Base-by-base conservation (phyloP, 352 stramenopile species). In the Pythium monospermum region DNA sequence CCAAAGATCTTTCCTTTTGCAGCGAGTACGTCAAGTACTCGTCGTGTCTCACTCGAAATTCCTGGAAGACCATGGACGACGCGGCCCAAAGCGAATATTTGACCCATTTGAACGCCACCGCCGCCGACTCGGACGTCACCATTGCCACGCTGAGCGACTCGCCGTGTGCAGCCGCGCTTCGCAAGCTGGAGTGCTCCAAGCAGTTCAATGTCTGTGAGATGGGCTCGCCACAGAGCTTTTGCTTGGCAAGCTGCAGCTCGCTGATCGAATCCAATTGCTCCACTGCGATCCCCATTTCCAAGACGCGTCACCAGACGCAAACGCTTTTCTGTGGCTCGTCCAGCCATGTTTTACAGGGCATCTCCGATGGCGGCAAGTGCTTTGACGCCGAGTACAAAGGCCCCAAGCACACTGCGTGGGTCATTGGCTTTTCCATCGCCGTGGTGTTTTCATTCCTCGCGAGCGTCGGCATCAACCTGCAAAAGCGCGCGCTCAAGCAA, bases 401-500 rank as follows among this genome's bases (percentile, higher is more conserved):
- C 8, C 76, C 80, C 0, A 67, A 80, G 49, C 73, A 68, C 44
- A 71, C 67, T n/a, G 62, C 74, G 21, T 93, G 83, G 83, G 51
- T 93, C n/a, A 74, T 82, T 11, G 83, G 83, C 2, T 93, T 93
- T 33, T 59, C 62, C 2, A 93, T 93, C 53, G 77, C 83, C 3
- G 73, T 93, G 16, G 73, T 90, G 16, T 93, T 93, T 53, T 90
- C 78, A 2, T 90, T 93, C 45, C 62, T 93, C 18, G 77, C 76
- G 2, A 89, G 76, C 49, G 73, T 93, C 38, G 83, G 83, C 10
- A 93, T 93, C 49, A 93, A 93, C 35, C 47, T 93, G 48, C 83
- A 93, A 51, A 93, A 93, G 63, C 78, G 73, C n/a, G 77, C 83
- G 35, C 63, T 93, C 36, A 93, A 90, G 55, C 77, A 88, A 53